Base-by-base conservation (phyloP, 176 grass and related monocot species). In the Aegilops tauschii region DNA sequence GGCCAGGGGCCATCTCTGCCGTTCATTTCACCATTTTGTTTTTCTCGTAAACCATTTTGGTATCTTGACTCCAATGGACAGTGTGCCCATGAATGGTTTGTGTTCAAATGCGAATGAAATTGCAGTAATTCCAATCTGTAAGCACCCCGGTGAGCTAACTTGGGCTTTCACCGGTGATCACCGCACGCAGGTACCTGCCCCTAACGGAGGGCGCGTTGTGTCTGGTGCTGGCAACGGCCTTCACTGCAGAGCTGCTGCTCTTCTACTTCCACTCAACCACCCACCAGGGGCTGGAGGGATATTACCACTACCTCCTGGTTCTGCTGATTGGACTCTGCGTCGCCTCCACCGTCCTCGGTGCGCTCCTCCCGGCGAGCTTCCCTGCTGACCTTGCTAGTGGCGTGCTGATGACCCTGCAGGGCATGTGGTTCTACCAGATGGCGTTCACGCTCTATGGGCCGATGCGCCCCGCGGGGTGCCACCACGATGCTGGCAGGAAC, bases 341-440 rank as follows among this genome's bases (percentile, higher is more conserved):
- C 54, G 39, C 42, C 21, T 62, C 92, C 65, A 35, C 73, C 12
- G 72, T 98, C 47, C 88, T 91, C 0, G 92, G 93, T 12, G 88
- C 93, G 0, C 84, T 98, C 52, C 91, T 92, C n/a, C 96, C 92
- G 0, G 86, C 37, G 23, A 94, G 90, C 80, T 89, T 98, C 39
- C 78, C 90, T 0, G 87, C 69, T 3, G 97, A 98, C 81, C 79
- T 96, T 1, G 42, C 64, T 14, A 81, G 61, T 5, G 92, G 92
- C 65, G 32, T 91, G 3, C 83, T 88, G 37, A 78, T 98, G 80
- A 87, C 96, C 13, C 88, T 96, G 28, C 92, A 98, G 61, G 93
- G 93, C 27, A 79, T 98, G 11, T 98, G 96, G 96, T 98, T 98
- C 87, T 98, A 96, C 84, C 96, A 98, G 90, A 98, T 92, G 4